Evolutionary conservation across 228 moss, liverwort and hornwort species (phyloP).

Genomic region (Sphagnum fallax): DNA sequence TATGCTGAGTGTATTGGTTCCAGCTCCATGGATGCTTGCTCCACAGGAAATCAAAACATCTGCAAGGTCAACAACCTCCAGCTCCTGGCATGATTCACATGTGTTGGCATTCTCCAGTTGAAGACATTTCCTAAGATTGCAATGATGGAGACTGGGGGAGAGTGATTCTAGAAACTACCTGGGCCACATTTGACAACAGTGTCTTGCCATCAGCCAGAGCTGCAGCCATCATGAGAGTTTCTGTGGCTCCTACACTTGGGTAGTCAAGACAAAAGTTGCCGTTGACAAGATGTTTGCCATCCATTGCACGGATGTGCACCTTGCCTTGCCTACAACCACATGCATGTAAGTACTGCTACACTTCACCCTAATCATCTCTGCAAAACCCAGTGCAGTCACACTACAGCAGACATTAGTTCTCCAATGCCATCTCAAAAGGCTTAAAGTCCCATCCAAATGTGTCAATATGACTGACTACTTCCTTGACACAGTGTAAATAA

Average conservation of each 20-base stretch:
- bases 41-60: conserved; percentile 92
- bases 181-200: conserved; percentile 84
- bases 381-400: no score
- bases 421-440: no score
- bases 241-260: conserved; percentile 97
- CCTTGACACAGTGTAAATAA: no score
- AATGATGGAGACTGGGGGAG: background rate
- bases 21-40: conserved; percentile 74
- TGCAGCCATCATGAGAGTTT: conserved; percentile 99
- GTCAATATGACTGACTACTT: no score
- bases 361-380: no score
- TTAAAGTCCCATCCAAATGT: no score
- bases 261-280: conserved; percentile 86
- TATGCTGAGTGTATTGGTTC: conserved; percentile 61
- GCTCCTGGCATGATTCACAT: conserved; percentile 46
- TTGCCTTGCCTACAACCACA: conserved; percentile 67
- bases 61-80: conserved; percentile 90
- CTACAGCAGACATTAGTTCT: no score
- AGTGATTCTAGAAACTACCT: conserved; percentile 29
- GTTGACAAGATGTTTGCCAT: conserved; percentile 73
- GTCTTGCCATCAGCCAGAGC: conserved; percentile 83
- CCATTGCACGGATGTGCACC: conserved; percentile 70
- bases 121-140: background rate
- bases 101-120: no score
- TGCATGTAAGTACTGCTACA: no score